Evolutionary conservation across 2,329 filamentous ascomycete species (phyloP), one percentile per base, ranked within the genome.

Genomic region (Neofusicoccum parvum): DNA sequence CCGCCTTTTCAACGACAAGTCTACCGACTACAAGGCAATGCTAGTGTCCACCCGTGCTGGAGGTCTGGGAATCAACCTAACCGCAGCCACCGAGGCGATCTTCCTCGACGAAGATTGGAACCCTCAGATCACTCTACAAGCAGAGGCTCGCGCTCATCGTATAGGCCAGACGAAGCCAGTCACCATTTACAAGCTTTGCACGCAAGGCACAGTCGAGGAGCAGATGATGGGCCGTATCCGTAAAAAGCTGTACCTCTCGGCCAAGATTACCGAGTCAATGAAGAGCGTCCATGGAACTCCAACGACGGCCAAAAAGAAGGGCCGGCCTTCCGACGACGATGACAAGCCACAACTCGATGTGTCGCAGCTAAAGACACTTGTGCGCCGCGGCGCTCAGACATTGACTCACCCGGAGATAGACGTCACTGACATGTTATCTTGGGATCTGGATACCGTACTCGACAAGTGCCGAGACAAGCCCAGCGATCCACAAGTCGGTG

Each of bases 231-330:
- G 83, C 0, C 77, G 85, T 1, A 83, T 87, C n/a, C 79, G 81
- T 6, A 88, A 88, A 78, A 89, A 88, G 74, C 76, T 88, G 0
- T 88, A 88, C 67, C 76, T 88, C 0, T 87, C 85, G 0, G 80
- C 84, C 0, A 88, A 87, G 69, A 85, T 88, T 17, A 87, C 84
- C 0, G 86, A 87, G 67, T 82, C 81, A 1, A 86, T 87, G 83
- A 79, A 82, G 48, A 84, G 82, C 68, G 80, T 86, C 6, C 83
- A 86, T 68, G 71, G 70, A 3, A 48, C 23, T 58, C 60, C n/a
- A 74, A 75, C 53, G 79, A 34, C 43, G 20, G 6, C 1, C 27
- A 77, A 59, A 45, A 71, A 68, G 34, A 68, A 36, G 1, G 69
- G 71, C 5, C 51, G 67, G 10, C 67, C 69, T 3, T 64, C 71